A percentile compares a stretch with the other conserved stretches of the same genome.
Evolutionary conservation across 2,329 filamentous ascomycete species (phyloP).

Genomic region (Chaetomium sp.): DNA sequence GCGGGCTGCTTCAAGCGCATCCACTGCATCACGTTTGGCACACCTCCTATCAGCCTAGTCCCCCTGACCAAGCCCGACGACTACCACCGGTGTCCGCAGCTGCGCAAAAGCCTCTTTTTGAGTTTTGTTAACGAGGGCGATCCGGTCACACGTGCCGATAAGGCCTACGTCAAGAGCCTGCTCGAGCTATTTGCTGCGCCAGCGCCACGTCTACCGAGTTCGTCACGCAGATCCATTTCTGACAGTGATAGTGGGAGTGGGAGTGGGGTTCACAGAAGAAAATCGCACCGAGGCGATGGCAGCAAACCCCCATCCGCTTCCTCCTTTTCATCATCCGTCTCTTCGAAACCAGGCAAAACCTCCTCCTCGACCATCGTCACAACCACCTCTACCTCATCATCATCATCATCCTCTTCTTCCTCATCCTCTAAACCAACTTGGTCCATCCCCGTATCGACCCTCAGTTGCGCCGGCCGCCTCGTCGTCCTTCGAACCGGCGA

Average conservation of each 20-base stretch:
- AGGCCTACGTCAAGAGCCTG: constrained; percentile 65
- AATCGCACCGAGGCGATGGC: background rate
- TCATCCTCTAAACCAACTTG: constrained; percentile 41
- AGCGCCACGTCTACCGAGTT: constrained; percentile 33
- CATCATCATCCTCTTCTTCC: background rate
- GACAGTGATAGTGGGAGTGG: too few relatives aligned
- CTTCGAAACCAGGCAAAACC: background rate
- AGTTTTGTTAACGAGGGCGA: constrained; percentile 83
- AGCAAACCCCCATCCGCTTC: constrained; percentile 1
- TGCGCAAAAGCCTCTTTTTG: constrained; percentile 66
- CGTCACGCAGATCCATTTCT: too few relatives aligned
- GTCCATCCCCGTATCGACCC: constrained; percentile 57
- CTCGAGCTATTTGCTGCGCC: constrained; percentile 64
- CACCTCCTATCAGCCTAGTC: constrained; percentile 67
- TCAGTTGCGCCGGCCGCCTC: constrained; percentile 65
- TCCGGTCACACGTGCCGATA: constrained; percentile 70
- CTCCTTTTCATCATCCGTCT: too few relatives aligned
- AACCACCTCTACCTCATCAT: background rate
- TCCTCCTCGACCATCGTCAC: background rate
- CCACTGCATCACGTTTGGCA: constrained; percentile 82
- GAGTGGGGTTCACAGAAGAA: background rate
- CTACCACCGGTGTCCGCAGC: constrained; percentile 26
- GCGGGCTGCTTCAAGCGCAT: constrained; percentile 68
- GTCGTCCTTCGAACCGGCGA: constrained; percentile 56
- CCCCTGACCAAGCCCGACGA: constrained; percentile 56